Evolutionary conservation across 1,139 yeast genomes (phyloP).

Genomic region (Kodamaea ohmeri): DNA sequence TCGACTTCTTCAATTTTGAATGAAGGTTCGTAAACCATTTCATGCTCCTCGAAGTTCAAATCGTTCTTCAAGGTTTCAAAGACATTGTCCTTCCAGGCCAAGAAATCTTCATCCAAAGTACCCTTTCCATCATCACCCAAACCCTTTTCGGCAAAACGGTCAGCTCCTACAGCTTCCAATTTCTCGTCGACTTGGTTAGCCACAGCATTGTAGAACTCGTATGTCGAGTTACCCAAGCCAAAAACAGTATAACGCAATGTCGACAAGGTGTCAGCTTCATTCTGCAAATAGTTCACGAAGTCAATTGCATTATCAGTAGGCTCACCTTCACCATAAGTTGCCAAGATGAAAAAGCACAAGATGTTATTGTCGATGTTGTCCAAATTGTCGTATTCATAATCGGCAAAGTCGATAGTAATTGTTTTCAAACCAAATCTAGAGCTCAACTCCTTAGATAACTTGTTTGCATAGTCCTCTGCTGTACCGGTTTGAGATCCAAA

Average conservation of each 20-base stretch:
- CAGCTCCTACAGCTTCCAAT: constrained; percentile 66
- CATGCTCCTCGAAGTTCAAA: constrained; percentile 71
- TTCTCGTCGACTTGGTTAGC: constrained; percentile 56
- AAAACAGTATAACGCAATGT: constrained; percentile 70
- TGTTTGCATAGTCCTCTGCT: constrained; percentile 95
- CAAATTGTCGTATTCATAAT: constrained; percentile 78
- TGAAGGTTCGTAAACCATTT: constrained; percentile 73
- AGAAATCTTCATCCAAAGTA: constrained; percentile 90
- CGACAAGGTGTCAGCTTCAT: constrained; percentile 60
- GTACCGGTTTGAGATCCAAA: constrained; percentile 99
- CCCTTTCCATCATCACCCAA: constrained; percentile 96
- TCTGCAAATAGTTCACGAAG: constrained; percentile 60
- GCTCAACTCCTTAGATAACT: constrained; percentile 83
- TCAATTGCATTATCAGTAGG: constrained; percentile 91
- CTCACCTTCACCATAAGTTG: constrained; percentile 98
- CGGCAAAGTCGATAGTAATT: constrained; percentile 86
- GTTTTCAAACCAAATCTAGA: constrained; percentile 79
- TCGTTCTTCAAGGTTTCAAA: constrained; percentile 64
- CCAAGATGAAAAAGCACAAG: constrained; percentile 72
- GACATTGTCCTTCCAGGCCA: constrained; percentile 85
- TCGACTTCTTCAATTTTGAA: constrained; percentile 45
- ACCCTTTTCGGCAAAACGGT: constrained; percentile 69
- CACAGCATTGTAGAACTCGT: constrained; percentile 85
- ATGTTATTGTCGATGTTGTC: constrained; percentile 49
- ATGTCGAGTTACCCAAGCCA: constrained; percentile 91